A percentile compares a stretch with the other conserved stretches of the same genome.
Evolutionary conservation across 1,284 basidiomycete genomes (phyloP).

Genomic region (Microbotryum lychnidis-dioicae): DNA sequence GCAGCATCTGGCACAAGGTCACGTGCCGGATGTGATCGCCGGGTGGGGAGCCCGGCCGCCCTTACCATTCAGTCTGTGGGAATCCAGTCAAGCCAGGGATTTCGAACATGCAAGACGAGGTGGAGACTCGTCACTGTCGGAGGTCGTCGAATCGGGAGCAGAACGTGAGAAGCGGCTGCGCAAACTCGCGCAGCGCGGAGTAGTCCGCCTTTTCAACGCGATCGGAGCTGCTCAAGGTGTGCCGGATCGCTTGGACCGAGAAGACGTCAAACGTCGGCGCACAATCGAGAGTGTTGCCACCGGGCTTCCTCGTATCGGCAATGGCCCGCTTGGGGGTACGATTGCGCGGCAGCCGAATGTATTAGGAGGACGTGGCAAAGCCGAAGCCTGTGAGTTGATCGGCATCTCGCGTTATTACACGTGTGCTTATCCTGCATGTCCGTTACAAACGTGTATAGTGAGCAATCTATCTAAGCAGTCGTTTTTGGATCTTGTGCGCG

Average conservation of each 20-base stretch:
- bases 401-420: neutral
- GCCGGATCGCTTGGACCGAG: conserved; percentile 24
- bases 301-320: conserved; percentile 13
- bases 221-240: conserved; percentile 37
- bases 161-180: conserved; percentile 36
- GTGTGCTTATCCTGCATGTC: neutral
- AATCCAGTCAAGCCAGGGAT: conserved; percentile 16
- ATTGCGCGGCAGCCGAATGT: conserved; percentile 32
- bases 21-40: conserved; percentile 37
- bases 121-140: conserved; percentile 4
- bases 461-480: conserved; percentile 38
- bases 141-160: conserved; percentile 26
- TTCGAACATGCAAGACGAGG: conserved; percentile 23
- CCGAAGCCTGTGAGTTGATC: conserved; percentile 34
- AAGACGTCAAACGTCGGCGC: conserved; percentile 27
- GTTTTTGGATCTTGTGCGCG: conserved; percentile 37
- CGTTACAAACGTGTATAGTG: conserved; percentile 22
- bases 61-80: conserved; percentile 36
- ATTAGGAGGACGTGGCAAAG: conserved; percentile 35
- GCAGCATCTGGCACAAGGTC: conserved; percentile 34
- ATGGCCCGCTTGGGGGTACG: conserved; percentile 11
- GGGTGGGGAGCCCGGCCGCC: conserved; percentile 37
- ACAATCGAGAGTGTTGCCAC: conserved; percentile 29
- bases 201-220: conserved; percentile 38
- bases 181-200: conserved; percentile 37